Percentiles rank a stretch among this genome's conserved stretches.
Evolutionary conservation across 208 protist species (phyloP).

Genomic region (Trypanosoma cruzi): DNA sequence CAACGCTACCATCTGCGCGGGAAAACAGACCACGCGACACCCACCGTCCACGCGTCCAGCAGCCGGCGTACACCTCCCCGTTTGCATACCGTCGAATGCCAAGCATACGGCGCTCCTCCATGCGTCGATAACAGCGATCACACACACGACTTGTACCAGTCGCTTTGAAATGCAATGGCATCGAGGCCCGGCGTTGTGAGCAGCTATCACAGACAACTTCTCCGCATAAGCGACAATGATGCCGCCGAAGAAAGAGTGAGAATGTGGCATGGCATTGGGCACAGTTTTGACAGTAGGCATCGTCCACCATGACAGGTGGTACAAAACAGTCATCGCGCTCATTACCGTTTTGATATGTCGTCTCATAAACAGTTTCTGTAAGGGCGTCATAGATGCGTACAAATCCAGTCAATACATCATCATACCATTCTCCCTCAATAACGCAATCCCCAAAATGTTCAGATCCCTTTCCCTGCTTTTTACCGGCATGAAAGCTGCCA

Average conservation of each 20-base stretch:
- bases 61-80: slow-evolving; percentile 79
- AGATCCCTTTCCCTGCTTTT: slow-evolving; percentile 69
- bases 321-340: slow-evolving; percentile 89
- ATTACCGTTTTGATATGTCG: slow-evolving; percentile 72
- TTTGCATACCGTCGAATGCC: slow-evolving; percentile 57
- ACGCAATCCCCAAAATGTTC: slow-evolving; percentile 49
- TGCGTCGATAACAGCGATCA: slow-evolving; percentile 64
- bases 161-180: slow-evolving; percentile 69
- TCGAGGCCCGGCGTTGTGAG: slow-evolving; percentile 55
- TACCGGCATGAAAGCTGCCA: slow-evolving; percentile 58
- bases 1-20: slow-evolving; percentile 61
- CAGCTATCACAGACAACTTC: slow-evolving; percentile 92
- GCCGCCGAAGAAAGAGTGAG: slow-evolving; percentile 76
- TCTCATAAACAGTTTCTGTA: slow-evolving; percentile 66
- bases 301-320: slow-evolving; percentile 65
- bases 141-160: slow-evolving; percentile 63
- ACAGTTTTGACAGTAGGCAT: slow-evolving; percentile 63
- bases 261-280: slow-evolving; percentile 79
- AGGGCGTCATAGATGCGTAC: slow-evolving; percentile 54
- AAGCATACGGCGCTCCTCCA: slow-evolving; percentile 74
- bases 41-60: slow-evolving; percentile 71
- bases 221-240: slow-evolving; percentile 95
- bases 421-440: slow-evolving; percentile 59
- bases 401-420: slow-evolving; percentile 52
- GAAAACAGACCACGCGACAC: slow-evolving; percentile 81